Evolutionary conservation across 257 asterid genomes (phyloP).

Genomic region (Solanum stenotomum): DNA sequence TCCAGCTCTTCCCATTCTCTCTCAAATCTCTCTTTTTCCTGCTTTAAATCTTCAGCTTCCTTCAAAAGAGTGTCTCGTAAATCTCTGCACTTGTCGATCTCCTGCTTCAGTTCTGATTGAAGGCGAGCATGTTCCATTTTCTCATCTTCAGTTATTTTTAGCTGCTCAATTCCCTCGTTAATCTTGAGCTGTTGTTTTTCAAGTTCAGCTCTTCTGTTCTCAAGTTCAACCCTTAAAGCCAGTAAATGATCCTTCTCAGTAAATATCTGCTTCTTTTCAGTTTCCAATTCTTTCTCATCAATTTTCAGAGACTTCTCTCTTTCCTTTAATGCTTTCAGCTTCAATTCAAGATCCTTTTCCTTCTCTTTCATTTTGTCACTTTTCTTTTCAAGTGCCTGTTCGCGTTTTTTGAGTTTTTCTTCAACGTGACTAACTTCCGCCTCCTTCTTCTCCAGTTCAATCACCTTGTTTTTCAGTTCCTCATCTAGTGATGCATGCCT

Average conservation of each 20-base stretch:
- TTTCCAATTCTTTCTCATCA: constrained; percentile 62
- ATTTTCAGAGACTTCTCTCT: constrained; percentile 62
- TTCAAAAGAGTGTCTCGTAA: constrained; percentile 55
- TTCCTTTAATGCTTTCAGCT: constrained; percentile 62
- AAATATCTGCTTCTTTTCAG: constrained; percentile 39
- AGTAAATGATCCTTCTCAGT: constrained; percentile 61
- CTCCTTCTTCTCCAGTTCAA: constrained; percentile 79
- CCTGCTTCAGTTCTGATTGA: constrained; percentile 76
- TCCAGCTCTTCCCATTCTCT: constrained; percentile 97
- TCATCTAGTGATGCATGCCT: constrained; percentile 53
- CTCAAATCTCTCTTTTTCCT: constrained; percentile 83
- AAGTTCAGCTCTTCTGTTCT: constrained; percentile 44
- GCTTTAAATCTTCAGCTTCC: constrained; percentile 76
- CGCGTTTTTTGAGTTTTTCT: constrained; percentile 77
- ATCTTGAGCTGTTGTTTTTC: constrained; percentile 52
- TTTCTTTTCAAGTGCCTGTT: constrained; percentile 75
- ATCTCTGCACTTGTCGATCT: constrained; percentile 62
- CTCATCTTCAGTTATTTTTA: constrained; percentile 80
- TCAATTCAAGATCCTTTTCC: constrained; percentile 59
- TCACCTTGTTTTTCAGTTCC: constrained; percentile 56
- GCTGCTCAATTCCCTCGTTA: constrained; percentile 55
- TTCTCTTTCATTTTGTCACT: constrained; percentile 60
- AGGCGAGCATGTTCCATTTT: constrained; percentile 61
- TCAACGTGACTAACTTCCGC: constrained; percentile 71
- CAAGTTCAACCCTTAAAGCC: constrained; percentile 50